A percentile compares a stretch with the other conserved stretches of the same genome.
Conservation (phyloP, 2,329 filamentous ascomycete genomes). For the Talaromyces sp. region DNA sequence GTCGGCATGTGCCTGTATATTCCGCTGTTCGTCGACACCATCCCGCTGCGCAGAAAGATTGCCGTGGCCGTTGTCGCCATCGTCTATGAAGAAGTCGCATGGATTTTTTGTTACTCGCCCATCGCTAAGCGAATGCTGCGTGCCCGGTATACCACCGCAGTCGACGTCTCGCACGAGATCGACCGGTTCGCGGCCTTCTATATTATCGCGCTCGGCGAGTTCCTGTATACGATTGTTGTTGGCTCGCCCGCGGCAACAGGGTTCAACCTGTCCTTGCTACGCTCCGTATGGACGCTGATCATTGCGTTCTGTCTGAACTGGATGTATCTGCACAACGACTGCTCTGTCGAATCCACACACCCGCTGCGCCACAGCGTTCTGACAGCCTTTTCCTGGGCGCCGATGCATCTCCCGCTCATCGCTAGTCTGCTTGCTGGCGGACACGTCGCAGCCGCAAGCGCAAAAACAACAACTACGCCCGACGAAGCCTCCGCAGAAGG, state of each 20-base stretch:
- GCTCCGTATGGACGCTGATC: constrained; percentile 45
- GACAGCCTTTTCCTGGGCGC: constrained; percentile 43
- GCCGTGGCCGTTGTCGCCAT: constrained; percentile 41
- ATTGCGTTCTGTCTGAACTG: constrained; percentile 50
- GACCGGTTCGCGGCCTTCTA: constrained; percentile 49
- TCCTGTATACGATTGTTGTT: constrained; percentile 46
- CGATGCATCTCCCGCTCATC: constrained; percentile 43
- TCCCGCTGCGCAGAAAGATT: constrained; percentile 39
- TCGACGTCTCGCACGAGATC: constrained; percentile 47
- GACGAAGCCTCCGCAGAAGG: neutral
- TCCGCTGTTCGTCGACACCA: constrained; percentile 40
- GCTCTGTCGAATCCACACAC: constrained; percentile 40
- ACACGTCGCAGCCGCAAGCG: constrained; percentile 41
- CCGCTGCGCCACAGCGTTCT: constrained; percentile 42
- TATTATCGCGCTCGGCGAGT: constrained; percentile 50
- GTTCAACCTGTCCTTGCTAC: constrained; percentile 39
- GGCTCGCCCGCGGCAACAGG: constrained; percentile 44
- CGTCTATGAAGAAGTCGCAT: constrained; percentile 38
- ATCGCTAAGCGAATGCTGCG: constrained; percentile 40
- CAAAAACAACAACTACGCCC: constrained; percentile 9
- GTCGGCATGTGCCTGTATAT: constrained; percentile 39
- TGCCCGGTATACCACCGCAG: constrained; percentile 44
- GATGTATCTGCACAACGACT: constrained; percentile 47
- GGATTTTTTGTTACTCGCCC: constrained; percentile 43
- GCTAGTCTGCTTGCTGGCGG: constrained; percentile 46